Base-by-base conservation (phyloP, 208 protist genomes). In the Crithidia brevicula region DNA sequence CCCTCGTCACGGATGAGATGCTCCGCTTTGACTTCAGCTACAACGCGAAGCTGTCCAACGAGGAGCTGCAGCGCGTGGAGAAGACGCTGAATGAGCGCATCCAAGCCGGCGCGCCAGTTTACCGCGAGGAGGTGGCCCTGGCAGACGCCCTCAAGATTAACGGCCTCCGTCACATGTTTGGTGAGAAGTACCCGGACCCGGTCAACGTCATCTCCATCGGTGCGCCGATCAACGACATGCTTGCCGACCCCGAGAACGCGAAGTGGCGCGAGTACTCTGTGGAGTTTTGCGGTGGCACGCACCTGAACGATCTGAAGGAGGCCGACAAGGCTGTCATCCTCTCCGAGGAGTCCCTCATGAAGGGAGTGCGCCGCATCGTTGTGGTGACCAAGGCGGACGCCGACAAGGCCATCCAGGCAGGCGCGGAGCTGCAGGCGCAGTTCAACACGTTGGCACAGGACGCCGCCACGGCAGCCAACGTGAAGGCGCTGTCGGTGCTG, bases 231-330 rank as follows among this genome's bases (percentile, higher is more conserved):
- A 91, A 98, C 20, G 74, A 91, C 10, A 73, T 99, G 27, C 46
- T 99, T 16, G 75, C 72, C 13, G 81, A 97, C 54, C 97, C 97
- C 2, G 83, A 92, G 36, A 97, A 96, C 56, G 56, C 83, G 34
- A 80, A 97, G 79, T 93, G 87, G 94, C 63, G 77, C n/a, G 72
- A 89, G 22, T 97, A 92, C 77, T 88, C 94, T 3, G 85, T 99
- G 28, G 98, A 99, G 88, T 98, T 99, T 80, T 99, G 98, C 85
- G 98, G 98, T 79, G 95, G 95, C 31, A 99, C 97, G 31, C 98
- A 99, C 80, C 77, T 99, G 10, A 77, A 59, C 27, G 88, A 85
- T 49, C 83, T 97, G 10, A 77, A 74, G 28, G 88, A 98, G 57
- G 91, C 95, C 16, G 76, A 96, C 49, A 38, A 75, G 56, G 98